phyloP scores from a whole-genome alignment of 192 early-diverging fungal species.

The Podila clonocystis region DNA sequence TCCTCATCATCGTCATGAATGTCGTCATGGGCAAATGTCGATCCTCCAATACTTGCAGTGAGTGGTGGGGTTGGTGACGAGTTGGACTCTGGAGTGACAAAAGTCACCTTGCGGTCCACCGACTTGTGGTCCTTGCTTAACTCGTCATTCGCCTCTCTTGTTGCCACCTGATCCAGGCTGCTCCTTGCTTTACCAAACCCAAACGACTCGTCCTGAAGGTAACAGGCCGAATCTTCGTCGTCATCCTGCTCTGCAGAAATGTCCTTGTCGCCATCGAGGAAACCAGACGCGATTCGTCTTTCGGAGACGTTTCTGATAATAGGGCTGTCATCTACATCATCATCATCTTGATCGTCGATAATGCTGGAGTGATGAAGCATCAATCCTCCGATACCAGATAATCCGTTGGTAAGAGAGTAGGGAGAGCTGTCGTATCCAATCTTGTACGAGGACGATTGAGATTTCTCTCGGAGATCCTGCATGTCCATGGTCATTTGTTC shows the following conservation, averaged over 20 bases:
- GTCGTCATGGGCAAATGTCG: neutral
- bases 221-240: neutral
- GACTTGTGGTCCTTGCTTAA: neutral
- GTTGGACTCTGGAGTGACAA: conserved; percentile 8
- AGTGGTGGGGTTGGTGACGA: neutral
- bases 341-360: conserved; percentile 8
- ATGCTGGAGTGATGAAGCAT: conserved; percentile 43
- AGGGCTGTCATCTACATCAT: neutral
- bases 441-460: conserved; percentile 14
- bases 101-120: conserved; percentile 33
- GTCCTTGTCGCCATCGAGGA: neutral
- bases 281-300: neutral
- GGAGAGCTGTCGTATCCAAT: conserved; percentile 45
- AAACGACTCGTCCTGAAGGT: neutral
- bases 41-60: neutral
- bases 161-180: neutral
- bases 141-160: no score
- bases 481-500: conserved; percentile 37
- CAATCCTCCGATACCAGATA: conserved; percentile 26
- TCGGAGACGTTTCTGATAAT: neutral
- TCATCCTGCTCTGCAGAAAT: conserved; percentile 1
- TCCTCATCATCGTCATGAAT: conserved; percentile 9
- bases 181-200: neutral
- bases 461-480: conserved; percentile 13
- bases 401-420: conserved; percentile 18